Base-by-base conservation (phyloP, 2,329 filamentous ascomycete genomes). In the Aureobasidium namibiae region DNA sequence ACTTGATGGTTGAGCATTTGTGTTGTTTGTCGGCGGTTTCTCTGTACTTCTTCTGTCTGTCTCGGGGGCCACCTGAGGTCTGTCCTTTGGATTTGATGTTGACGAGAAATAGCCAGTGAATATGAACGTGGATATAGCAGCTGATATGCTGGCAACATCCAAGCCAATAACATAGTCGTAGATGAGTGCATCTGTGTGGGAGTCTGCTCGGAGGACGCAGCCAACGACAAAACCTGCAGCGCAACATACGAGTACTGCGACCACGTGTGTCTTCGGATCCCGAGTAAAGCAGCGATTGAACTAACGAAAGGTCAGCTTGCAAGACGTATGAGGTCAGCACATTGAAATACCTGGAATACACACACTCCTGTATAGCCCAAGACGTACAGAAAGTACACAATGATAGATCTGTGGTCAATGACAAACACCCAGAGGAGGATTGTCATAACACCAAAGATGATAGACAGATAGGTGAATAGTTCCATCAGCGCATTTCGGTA, bases 261-360 rank as follows among this genome's bases (percentile, higher is more conserved):
- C 18, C 2, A 63, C 61, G 29, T 63, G 61, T 7, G 52, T 34
- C 29, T 60, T 57, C 4, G 61, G 38, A 16, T 50, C 45, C 24
- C 42, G 53, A 5, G 61, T 61, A 36, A 63, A 63, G 42, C 61
- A 63, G 13, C 61, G 56, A 39, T 63, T 41, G 57, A 63, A 63
- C 52, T 63, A 29, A 3, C 7, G 10, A 18, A 18, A 2, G 11
- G 16, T 52, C 10, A 33, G 33, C 9, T 11, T 29, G 31, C 21
- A 34, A 38, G 31, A 33, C 7, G 24, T 11, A 44, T 23, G 6
- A 45, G 11, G 21, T 4, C 4, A 18, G 16, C 14, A 4, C 24
- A 14, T 16, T 9, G 5, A 21, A 14, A 6, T 44, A 59, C 57
- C 57, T 59, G 61, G 53, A 61, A 63, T n/a, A 63, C 29, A 14